These are phyloP conservation scores for Cladophialophora exuberans DNA, from an alignment of 2,329 filamentous ascomycete species.

Conservation along the genomic window DNA sequence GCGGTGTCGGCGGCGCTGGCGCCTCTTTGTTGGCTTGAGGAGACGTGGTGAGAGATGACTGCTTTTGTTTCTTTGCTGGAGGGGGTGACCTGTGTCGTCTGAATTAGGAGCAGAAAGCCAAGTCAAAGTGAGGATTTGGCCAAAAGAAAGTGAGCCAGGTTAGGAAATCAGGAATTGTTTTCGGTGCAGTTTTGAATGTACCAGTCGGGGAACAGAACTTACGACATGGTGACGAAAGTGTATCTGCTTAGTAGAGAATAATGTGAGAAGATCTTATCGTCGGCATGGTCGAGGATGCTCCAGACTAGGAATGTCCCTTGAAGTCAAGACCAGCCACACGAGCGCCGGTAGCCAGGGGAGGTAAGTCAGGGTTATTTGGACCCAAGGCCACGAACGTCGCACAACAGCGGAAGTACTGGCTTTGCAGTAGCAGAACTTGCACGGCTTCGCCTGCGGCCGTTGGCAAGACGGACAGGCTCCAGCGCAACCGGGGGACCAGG, in stretches of 20 bases:
- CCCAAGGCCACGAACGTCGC: conserved; percentile 18
- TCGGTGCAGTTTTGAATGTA: conserved; percentile 22
- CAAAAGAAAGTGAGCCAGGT: neutral
- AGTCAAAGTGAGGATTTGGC: too few species aligned
- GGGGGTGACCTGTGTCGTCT: conserved; percentile 20
- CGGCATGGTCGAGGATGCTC: conserved; percentile 26
- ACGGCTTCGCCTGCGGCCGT: conserved; percentile 4
- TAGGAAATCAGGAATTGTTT: neutral
- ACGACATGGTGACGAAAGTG: conserved; percentile 30
- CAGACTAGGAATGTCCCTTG: conserved; percentile 21
- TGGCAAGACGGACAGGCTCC: conserved; percentile 12
- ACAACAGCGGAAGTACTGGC: conserved; percentile 17
- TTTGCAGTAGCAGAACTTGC: conserved; percentile 6
- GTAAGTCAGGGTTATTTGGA: conserved; percentile 19
- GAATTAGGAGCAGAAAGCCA: conserved; percentile 11
- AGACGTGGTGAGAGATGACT: conserved; percentile 19
- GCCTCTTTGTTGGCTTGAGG: conserved; percentile 19
- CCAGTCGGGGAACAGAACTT: conserved; percentile 24
- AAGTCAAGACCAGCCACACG: conserved; percentile 22
- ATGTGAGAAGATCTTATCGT: conserved; percentile 23
- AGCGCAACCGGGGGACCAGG: conserved; percentile 14
- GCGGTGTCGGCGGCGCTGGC: conserved; percentile 19
- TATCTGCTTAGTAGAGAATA: conserved; percentile 26
- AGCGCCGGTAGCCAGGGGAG: conserved; percentile 13
- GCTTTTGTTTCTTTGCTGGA: conserved; percentile 26